These are phyloP conservation scores for Colletotrichum camelliae DNA, from an alignment of 2,329 filamentous ascomycete species.

Conservation along the genomic window DNA sequence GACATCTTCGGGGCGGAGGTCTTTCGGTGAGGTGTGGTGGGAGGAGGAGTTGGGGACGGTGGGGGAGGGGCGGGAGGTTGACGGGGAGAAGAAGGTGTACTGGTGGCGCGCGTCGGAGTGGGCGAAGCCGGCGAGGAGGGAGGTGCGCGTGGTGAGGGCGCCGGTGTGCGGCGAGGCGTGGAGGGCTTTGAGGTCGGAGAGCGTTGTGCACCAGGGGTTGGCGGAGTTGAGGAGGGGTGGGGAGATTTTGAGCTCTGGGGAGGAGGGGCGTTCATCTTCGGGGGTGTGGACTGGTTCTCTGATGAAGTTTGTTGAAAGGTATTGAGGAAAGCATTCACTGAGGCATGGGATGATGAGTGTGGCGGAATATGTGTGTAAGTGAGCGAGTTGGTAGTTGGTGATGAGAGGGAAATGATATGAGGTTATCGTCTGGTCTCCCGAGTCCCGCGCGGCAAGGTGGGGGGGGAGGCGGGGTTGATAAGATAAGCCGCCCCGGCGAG, in stretches of 20 bases:
- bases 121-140: conserved; percentile 67
- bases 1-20: conserved; percentile 26
- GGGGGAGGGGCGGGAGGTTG: conserved; percentile 26
- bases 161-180: conserved; percentile 69
- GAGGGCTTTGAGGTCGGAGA: conserved; percentile 64
- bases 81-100: conserved; percentile 67
- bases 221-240: conserved; percentile 78
- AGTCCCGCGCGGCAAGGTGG: not conserved
- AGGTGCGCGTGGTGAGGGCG: conserved; percentile 77
- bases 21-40: conserved; percentile 25
- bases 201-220: conserved; percentile 75
- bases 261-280: conserved; percentile 4
- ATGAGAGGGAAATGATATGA: not conserved
- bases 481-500: not conserved
- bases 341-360: not conserved
- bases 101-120: conserved; percentile 67
- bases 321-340: not conserved
- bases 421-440: not conserved
- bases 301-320: not conserved
- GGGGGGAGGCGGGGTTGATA: not conserved
- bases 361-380: not conserved
- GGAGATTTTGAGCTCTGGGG: conserved; percentile 49
- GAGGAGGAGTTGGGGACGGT: conserved; percentile 23
- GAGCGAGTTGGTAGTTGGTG: not conserved
- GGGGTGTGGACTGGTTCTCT: not conserved